Evolutionary conservation across 257 asterid genomes (phyloP).

Genomic region (Hygrophila difformis): DNA sequence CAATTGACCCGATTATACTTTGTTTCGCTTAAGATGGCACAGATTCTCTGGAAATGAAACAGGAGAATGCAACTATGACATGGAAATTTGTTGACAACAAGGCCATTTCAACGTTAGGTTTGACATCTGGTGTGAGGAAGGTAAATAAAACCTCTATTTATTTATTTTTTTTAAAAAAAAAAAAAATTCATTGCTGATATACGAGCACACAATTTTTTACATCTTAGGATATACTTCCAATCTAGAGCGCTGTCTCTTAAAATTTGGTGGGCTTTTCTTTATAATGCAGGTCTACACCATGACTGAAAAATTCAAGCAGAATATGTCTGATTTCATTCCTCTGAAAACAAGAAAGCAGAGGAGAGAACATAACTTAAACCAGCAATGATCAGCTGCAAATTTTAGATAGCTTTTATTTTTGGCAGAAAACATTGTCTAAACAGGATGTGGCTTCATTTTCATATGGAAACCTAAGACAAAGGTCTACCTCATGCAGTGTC

Average conservation of each 20-base stretch:
- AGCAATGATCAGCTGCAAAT: too few relatives aligned
- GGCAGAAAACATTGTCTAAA: too few relatives aligned
- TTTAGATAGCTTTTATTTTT: too few relatives aligned
- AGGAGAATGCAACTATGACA: conserved; percentile 20
- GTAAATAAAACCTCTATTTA: too few relatives aligned
- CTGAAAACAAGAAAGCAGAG: conserved; percentile 27
- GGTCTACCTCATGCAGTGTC: too few relatives aligned
- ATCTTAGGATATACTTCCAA: too few relatives aligned
- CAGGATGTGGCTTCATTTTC: too few relatives aligned
- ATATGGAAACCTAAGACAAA: too few relatives aligned
- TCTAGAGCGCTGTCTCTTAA: conserved; percentile 4
- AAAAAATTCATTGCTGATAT: too few relatives aligned
- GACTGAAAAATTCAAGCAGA: conserved; percentile 69
- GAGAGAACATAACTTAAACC: not conserved
- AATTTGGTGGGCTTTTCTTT: not conserved
- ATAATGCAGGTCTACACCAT: conserved; percentile 63
- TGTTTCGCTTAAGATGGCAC: conserved; percentile 42
- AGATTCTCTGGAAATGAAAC: conserved; percentile 23
- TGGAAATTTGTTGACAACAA: conserved; percentile 70
- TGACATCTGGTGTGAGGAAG: conserved; percentile 96
- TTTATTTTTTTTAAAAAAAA: too few relatives aligned
- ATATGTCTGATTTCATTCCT: conserved; percentile 24
- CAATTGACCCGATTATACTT: conserved; percentile 12
- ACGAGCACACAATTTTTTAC: too few relatives aligned
- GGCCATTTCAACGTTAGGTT: conserved; percentile 68